A percentile compares a stretch with the other conserved stretches of the same genome.
These are phyloP conservation scores for Sporothrix brunneoviolacea DNA, from an alignment of 2,329 filamentous ascomycete genomes.

Conservation along the genomic window DNA sequence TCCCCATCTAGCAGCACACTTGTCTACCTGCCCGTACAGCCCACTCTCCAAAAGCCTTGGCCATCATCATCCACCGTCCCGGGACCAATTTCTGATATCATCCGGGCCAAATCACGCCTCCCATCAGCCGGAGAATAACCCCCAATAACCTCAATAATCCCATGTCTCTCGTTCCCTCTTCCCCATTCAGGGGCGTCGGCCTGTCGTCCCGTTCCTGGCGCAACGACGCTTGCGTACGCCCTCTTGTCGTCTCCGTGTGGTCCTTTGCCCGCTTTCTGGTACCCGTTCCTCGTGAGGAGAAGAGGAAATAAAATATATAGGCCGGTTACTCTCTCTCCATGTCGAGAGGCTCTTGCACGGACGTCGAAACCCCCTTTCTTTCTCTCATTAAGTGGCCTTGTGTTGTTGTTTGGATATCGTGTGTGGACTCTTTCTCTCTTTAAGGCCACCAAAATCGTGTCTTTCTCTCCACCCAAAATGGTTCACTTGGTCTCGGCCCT, in stretches of 20 bases:
- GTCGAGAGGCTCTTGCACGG: not conserved
- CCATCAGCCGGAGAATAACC: constrained; percentile 10
- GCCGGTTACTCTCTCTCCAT: too few relatives aligned
- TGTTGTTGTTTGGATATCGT: not conserved
- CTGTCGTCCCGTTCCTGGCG: constrained; percentile 11
- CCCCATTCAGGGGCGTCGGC: constrained; percentile 1
- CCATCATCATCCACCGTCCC: not conserved
- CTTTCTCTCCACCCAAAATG: constrained; percentile 16
- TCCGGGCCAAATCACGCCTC: constrained; percentile 4
- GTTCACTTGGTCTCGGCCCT: constrained; percentile 25
- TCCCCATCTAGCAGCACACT: too few relatives aligned
- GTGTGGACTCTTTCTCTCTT: constrained; percentile 1
- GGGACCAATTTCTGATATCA: constrained; percentile 2
- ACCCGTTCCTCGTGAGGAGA: not conserved
- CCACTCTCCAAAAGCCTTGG: too few relatives aligned
- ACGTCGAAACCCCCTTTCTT: not conserved
- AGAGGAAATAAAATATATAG: too few relatives aligned
- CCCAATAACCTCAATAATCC: not conserved
- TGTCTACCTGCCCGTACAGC: too few relatives aligned
- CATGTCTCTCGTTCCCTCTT: not conserved
- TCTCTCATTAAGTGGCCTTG: not conserved
- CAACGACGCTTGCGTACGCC: not conserved
- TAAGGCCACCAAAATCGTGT: not conserved
- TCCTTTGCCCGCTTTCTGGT: not conserved
- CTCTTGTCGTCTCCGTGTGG: not conserved